Conservation (phyloP, 2,329 filamentous ascomycete species). For the Ilyonectria destructans region DNA sequence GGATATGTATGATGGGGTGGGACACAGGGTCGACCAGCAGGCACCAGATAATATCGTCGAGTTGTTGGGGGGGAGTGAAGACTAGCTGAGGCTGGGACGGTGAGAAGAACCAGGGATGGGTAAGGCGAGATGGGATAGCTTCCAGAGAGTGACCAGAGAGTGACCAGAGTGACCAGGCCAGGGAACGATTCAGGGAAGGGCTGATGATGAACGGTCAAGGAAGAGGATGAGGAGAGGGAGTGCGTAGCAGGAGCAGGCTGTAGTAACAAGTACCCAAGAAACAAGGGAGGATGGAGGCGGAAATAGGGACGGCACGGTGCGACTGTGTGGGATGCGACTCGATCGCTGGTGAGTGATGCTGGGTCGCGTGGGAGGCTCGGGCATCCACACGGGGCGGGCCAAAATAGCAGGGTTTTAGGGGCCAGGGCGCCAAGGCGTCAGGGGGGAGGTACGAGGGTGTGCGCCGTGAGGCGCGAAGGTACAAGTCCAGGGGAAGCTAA, state of each 20-base stretch:
- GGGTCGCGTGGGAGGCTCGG: slow-evolving; percentile 37
- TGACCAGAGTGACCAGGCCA: background rate
- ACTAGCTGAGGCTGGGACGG: slow-evolving; percentile 11
- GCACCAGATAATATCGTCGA: slow-evolving; percentile 16
- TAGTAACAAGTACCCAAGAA: slow-evolving; percentile 1
- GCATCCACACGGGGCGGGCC: slow-evolving; percentile 31
- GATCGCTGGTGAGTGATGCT: slow-evolving; percentile 29
- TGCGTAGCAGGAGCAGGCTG: background rate
- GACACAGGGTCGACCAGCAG: slow-evolving; percentile 27
- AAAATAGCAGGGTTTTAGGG: slow-evolving; percentile 16
- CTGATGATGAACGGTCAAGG: slow-evolving; percentile 11
- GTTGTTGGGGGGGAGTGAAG: slow-evolving; percentile 22
- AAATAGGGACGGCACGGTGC: slow-evolving; percentile 31
- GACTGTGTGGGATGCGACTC: slow-evolving; percentile 30
- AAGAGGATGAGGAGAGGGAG: slow-evolving; percentile 4
- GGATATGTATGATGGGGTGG: slow-evolving; percentile 47
- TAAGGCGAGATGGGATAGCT: slow-evolving; percentile 5
- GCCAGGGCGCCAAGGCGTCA: slow-evolving; percentile 20
- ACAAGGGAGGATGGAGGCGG: slow-evolving; percentile 26
- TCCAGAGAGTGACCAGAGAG: background rate
- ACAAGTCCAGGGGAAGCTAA: background rate
- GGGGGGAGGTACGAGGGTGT: slow-evolving; percentile 20
- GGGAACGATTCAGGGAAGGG: slow-evolving; percentile 8
- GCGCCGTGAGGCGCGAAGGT: background rate
- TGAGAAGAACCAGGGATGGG: slow-evolving; percentile 11